Base-by-base conservation (phyloP, 495 filamentous ascomycete genomes). In the Aspergillus mulundensis region DNA sequence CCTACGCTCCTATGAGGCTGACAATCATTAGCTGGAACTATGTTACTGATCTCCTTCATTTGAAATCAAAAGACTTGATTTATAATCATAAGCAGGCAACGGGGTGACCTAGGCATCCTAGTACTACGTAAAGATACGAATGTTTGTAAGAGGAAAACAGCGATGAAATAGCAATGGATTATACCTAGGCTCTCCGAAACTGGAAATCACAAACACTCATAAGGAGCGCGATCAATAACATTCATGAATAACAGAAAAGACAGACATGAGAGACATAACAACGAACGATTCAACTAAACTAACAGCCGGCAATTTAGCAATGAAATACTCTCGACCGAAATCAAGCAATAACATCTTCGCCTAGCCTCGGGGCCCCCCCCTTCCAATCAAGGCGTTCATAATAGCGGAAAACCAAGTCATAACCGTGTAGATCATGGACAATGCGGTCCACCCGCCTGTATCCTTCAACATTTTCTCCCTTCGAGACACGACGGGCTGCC, bases 391-490 rank as follows among this genome's bases (percentile, higher is more conserved):
- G 81, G 52, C 91, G 84, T 77, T 97, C 92, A 68, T 95, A 99
- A 77, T 90, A 97, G 55, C 92, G 84, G 75, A 99, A 99, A 46
- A 99, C 87, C 30, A 97, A 80, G 71, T 97, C 91, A 67, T 99
- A 99, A 32, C 94, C 95, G 64, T 99, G 92, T 59, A 99, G 82
- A 63, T 97, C 94, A 66, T 99, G 95, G 30, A 97, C 90, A 58
- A 97, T 97, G 50, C 91, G 87, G 66, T 99, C 95, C 41, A 96
- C 84, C 21, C 95, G 83, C 36, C 87, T 82, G 66, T 99, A 99
- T 7, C 95, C 95, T 63, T 81, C 79, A 51, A 99, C 87, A 44
- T 76, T 75, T 62, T 97, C 94, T 84, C 95, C 88, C 49, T 85
- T 81, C 63, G 82, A 75, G 52, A 77, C 82, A 54, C 83, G 81